Base-by-base conservation (phyloP, 345 rosid genomes). In the Toxicodendron radicans region DNA sequence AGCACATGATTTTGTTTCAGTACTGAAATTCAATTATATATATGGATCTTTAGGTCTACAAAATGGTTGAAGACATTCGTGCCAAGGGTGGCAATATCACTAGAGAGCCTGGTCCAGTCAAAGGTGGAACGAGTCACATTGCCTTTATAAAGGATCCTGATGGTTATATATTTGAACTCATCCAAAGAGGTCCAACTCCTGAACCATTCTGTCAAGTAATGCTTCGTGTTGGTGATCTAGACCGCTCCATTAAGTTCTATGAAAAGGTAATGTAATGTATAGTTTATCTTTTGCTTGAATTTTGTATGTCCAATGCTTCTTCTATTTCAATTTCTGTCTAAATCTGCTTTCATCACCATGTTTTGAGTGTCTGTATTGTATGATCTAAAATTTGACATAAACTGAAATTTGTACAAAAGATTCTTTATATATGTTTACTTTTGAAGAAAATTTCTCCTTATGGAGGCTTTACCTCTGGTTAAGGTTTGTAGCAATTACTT, bases 71-170 rank as follows among this genome's bases (percentile, higher is more conserved):
- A 76, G 73, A 82, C 0, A 77, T 89, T 17, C 91, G 88, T 72
- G 93, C 97, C 74, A 83, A 87, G 76, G 99, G 96, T 69, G 98
- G 98, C 10, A 79, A 49, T 41, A 81, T 95, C 66, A 88, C 92
- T 13, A 84, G 98, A 82, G 98, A 95, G 70, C 97, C 96, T 53
- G 99, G 97, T 76, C 96, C 97, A 0, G 98, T 95, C 58, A 89
- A 95, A 88, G 97, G 98, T 74, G 97, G 98, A 74, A 9, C 20
- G 4, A 52, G 87, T 78, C 82, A 87, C 27, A 89, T 90, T 82
- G 97, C 98, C 20, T 91, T 93, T 78, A 94, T 93, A 51, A 95
- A 95, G 90, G 99, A 95, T 83, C 99, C 95, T n/a, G 98, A 95
- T 86, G 98, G 98, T 52, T 95, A 91, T 67, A 16, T 66, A 53